These are phyloP conservation scores for Tylopilus sp. DNA, from an alignment of 1,284 basidiomycete genomes.

Conservation along the genomic window DNA sequence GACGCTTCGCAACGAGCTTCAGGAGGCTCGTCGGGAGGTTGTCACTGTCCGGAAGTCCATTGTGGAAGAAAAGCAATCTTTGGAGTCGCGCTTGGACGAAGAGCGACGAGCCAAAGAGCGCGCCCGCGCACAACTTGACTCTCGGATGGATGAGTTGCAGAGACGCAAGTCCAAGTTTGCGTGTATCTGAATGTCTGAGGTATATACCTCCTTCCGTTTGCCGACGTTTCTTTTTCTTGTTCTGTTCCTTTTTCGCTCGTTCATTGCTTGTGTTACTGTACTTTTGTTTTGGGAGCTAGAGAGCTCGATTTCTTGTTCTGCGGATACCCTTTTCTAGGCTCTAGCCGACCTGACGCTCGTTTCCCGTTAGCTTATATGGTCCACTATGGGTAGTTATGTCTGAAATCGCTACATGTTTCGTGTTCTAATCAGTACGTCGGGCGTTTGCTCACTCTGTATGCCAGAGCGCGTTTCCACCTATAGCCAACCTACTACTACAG, in stretches of 20 bases:
- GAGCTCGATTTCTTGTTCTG: slow-evolving; percentile 29
- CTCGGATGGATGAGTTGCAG: slow-evolving; percentile 78
- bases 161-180: slow-evolving; percentile 83
- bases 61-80: slow-evolving; percentile 79
- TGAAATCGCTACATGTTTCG: slow-evolving; percentile 16
- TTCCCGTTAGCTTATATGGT: slow-evolving; percentile 34
- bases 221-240: not conserved
- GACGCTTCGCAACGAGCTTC: slow-evolving; percentile 63
- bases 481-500: too few species aligned
- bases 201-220: slow-evolving; percentile 4
- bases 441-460: slow-evolving; percentile 4
- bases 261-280: slow-evolving; percentile 29
- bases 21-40: slow-evolving; percentile 74
- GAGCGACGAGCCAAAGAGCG: slow-evolving; percentile 81
- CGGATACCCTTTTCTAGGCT: slow-evolving; percentile 30
- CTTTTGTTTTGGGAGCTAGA: slow-evolving; percentile 23
- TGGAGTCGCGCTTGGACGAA: slow-evolving; percentile 76
- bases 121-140: slow-evolving; percentile 77
- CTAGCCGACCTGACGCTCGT: slow-evolving; percentile 17
- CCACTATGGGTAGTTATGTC: slow-evolving; percentile 34
- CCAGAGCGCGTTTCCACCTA: too few species aligned
- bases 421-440: slow-evolving; percentile 32
- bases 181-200: slow-evolving; percentile 49
- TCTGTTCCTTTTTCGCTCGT: slow-evolving; percentile 14
- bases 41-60: slow-evolving; percentile 73